These are phyloP conservation scores for Agaricus sinodeliciosus DNA, from an alignment of 768 basidiomycete genomes.

Conservation along the genomic window DNA sequence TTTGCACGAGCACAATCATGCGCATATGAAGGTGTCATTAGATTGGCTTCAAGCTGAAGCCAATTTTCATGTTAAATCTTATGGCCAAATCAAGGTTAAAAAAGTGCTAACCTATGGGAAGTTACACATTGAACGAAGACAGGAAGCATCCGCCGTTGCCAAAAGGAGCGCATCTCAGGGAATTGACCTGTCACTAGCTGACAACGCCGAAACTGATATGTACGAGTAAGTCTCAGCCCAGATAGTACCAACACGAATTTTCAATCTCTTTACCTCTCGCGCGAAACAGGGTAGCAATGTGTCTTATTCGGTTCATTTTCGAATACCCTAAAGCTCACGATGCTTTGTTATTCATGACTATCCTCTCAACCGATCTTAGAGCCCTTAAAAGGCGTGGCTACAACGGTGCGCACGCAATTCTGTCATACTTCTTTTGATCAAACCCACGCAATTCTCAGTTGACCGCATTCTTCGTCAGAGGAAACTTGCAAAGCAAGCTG, in stretches of 20 bases:
- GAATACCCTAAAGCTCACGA: slow-evolving; percentile 79
- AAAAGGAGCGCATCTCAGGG: slow-evolving; percentile 40
- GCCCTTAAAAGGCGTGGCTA: slow-evolving; percentile 80
- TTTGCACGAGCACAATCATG: slow-evolving; percentile 80
- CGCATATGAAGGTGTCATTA: slow-evolving; percentile 52
- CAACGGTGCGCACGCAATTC: slow-evolving; percentile 52
- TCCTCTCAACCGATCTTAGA: slow-evolving; percentile 84
- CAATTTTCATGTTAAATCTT: slow-evolving; percentile 68
- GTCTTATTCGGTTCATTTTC: slow-evolving; percentile 75
- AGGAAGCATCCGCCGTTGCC: slow-evolving; percentile 74
- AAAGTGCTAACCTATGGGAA: slow-evolving; percentile 53
- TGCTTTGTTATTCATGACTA: slow-evolving; percentile 85
- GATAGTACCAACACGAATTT: neutral
- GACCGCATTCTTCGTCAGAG: slow-evolving; percentile 84
- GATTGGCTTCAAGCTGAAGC: slow-evolving; percentile 56
- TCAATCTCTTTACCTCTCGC: neutral
- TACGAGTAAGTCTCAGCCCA: slow-evolving; percentile 65
- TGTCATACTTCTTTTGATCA: neutral
- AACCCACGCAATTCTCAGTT: slow-evolving; percentile 41
- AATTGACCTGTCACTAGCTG: slow-evolving; percentile 74
- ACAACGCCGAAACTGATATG: slow-evolving; percentile 75
- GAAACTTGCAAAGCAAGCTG: slow-evolving; percentile 37
- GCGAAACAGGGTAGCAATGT: slow-evolving; percentile 65
- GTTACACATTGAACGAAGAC: slow-evolving; percentile 40
- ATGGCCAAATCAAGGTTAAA: slow-evolving; percentile 54